Evolutionary conservation across 2,329 filamentous ascomycete species (phyloP).

Genomic region (Venturia asperata): DNA sequence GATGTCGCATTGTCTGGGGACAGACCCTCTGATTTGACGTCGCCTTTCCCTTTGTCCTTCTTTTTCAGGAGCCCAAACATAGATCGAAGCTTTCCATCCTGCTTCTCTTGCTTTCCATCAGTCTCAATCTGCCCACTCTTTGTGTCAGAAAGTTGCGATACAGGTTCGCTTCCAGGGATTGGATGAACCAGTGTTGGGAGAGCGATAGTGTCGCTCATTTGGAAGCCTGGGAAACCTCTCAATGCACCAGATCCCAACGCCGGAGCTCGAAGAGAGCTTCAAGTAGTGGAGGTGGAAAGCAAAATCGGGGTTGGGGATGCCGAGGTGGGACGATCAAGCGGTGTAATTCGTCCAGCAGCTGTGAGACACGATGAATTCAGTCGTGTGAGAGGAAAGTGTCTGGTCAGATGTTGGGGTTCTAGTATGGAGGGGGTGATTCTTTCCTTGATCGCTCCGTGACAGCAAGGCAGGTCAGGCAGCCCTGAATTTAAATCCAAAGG

Average conservation of each 20-base stretch:
- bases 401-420: too few species aligned
- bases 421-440: neutral
- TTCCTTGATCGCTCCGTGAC: neutral
- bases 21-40: conserved; percentile 12
- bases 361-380: neutral
- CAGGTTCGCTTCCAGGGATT: neutral
- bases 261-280: neutral
- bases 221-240: neutral
- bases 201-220: conserved; percentile 2
- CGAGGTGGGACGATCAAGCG: neutral
- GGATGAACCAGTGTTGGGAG: neutral
- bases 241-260: neutral
- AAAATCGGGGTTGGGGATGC: neutral
- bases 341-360: neutral
- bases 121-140: conserved; percentile 17
- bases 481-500: neutral
- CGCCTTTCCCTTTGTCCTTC: conserved; percentile 24
- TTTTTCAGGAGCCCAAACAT: conserved; percentile 33
- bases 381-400: neutral
- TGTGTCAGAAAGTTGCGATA: neutral
- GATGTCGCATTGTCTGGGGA: conserved; percentile 7
- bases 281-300: neutral
- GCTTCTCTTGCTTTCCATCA: conserved; percentile 22
- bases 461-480: neutral
- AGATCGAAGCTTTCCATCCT: conserved; percentile 28